Evolutionary conservation across 805 yeast species (phyloP).

Genomic region (Grigorovia yakushimaensis): DNA sequence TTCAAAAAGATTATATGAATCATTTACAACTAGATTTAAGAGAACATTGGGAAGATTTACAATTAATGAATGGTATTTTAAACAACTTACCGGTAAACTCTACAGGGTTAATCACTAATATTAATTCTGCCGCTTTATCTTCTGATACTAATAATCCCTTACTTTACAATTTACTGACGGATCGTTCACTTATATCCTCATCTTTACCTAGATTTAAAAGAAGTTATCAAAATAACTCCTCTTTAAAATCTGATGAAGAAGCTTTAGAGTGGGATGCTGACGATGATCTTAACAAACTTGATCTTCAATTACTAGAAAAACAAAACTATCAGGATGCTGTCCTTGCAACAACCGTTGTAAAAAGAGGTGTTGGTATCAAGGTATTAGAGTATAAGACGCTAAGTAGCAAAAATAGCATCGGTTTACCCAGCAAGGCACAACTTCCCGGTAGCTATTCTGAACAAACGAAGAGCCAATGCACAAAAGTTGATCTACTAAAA

Average conservation of each 20-base stretch:
- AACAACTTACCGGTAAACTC: constrained; percentile 46
- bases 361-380: constrained; percentile 51
- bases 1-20: constrained; percentile 12
- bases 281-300: constrained; percentile 7
- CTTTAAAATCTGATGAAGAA: neutral
- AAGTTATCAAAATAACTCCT: neutral
- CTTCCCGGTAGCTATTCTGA: neutral
- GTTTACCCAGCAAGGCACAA: constrained; percentile 16
- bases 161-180: constrained; percentile 82
- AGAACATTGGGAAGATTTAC: constrained; percentile 55
- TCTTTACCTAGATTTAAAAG: constrained; percentile 62
- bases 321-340: constrained; percentile 14
- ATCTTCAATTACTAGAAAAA: neutral
- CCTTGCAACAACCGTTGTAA: constrained; percentile 58
- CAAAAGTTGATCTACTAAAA: constrained; percentile 42
- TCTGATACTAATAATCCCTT: constrained; percentile 59
- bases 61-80: constrained; percentile 47
- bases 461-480: neutral
- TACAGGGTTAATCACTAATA: constrained; percentile 83
- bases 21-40: constrained; percentile 19
- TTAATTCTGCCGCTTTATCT: constrained; percentile 52
- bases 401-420: constrained; percentile 16
- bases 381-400: constrained; percentile 18
- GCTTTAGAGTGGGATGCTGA: constrained; percentile 3
- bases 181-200: constrained; percentile 81